Evolutionary conservation across 139 green algal genomes (phyloP), one percentile per base, ranked within the genome.

Genomic region (Raphidocelis subcapitata): DNA sequence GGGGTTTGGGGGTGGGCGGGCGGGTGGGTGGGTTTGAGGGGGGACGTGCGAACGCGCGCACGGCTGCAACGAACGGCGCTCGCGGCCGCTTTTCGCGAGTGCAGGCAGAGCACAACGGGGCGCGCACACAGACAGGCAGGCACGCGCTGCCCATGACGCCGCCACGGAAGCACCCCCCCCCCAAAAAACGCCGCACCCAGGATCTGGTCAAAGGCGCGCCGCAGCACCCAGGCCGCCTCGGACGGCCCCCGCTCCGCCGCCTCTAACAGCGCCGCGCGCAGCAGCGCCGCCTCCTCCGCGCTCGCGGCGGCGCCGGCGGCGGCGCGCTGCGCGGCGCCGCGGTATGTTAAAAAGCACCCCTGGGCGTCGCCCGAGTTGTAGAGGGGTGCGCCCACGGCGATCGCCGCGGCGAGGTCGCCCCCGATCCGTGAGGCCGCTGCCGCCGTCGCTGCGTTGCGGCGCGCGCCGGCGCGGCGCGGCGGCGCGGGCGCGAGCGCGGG

Each of bases 201-300:
- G 28, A 79, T 73, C 20, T 46, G 32, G 63, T 79, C 72, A 51
- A 79, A 79, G 0, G 72, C 64, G 10, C 72, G 51, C 29, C 72
- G 35, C 64, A 79, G 55, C 15, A 54, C n/a, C 72, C 72, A 79
- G 3, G 72, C 72, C 12, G 47, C 63, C 37, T 59, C 63, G 37
- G 65, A 52, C 32, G 28, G 41, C 10, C 15, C 23, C 23, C 54
- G 5, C 10, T 61, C 54, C 5, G 54, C 54, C 64, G 62, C 35
- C 0, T 77, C 62, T 1, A 60, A 1, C 0, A 72, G 23, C 1
- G 63, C 29, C 0, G 41, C 41, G 8, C 41, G n/a, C n/a, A n/a
- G n/a, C n/a, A n/a, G n/a, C n/a, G n/a, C n/a, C n/a, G n/a, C n/a
- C n/a, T n/a, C n/a, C n/a, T n/a, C n/a, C n/a, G n/a, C n/a, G n/a